These are phyloP conservation scores for Cryptosporidium xiaoi DNA, from an alignment of 169 alveolate genomes.

Conservation along the genomic window DNA sequence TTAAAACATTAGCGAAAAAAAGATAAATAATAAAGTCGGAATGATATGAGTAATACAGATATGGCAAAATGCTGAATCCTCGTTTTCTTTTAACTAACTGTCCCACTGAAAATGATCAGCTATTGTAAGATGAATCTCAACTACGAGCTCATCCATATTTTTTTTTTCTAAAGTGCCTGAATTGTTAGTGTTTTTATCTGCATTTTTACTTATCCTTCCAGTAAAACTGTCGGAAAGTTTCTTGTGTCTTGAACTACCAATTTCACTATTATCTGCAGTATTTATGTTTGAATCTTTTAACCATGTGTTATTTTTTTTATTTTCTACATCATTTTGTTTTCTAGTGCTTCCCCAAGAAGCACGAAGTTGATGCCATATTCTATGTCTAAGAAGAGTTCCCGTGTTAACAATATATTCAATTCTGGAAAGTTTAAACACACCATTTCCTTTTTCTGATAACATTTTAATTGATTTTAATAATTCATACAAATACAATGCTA, in stretches of 20 bases:
- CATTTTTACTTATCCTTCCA: background rate
- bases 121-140: constrained; percentile 55
- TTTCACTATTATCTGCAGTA: background rate
- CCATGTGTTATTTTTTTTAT: constrained; percentile 7
- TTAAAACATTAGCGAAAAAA: no score
- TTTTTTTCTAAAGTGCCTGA: background rate
- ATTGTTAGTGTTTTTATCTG: background rate
- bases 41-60: background rate
- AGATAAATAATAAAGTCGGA: no score
- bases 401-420: constrained; percentile 72
- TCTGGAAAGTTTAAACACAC: constrained; percentile 57
- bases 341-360: constrained; percentile 69
- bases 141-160: constrained; percentile 30
- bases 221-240: constrained; percentile 26
- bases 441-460: constrained; percentile 64
- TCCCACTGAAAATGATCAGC: constrained; percentile 75
- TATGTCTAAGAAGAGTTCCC: constrained; percentile 61
- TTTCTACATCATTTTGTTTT: background rate
- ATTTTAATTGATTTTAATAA: constrained; percentile 48
- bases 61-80: background rate
- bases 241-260: background rate
- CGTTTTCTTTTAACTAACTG: background rate
- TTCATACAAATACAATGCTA: constrained; percentile 50
- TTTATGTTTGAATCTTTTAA: background rate
- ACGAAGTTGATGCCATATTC: constrained; percentile 65